These are phyloP conservation scores for Sclerotinia nivalis DNA, from an alignment of 2,329 filamentous ascomycete genomes.

Conservation along the genomic window DNA sequence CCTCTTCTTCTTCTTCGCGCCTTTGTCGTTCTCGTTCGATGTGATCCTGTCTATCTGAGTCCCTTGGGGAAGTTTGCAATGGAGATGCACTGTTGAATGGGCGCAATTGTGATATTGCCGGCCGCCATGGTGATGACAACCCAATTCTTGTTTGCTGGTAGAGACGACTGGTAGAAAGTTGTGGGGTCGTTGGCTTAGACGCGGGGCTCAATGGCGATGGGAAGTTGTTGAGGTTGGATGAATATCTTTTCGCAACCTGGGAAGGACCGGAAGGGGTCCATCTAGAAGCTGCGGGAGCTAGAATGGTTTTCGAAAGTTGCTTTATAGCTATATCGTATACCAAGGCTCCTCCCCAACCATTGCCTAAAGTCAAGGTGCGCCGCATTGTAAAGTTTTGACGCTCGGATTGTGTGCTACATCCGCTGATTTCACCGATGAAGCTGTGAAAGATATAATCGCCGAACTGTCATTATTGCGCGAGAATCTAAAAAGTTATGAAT, in stretches of 20 bases:
- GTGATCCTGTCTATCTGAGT: conserved; percentile 39
- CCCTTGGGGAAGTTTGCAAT: conserved; percentile 31
- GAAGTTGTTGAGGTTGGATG: conserved; percentile 28
- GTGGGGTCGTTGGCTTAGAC: conserved; percentile 25
- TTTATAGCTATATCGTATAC: conserved; percentile 34
- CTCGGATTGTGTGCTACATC: conserved; percentile 27
- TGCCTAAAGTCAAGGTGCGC: conserved; percentile 30
- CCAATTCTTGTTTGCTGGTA: conserved; percentile 26
- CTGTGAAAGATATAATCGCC: conserved; percentile 29
- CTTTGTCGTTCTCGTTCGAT: conserved; percentile 43
- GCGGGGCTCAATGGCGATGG: conserved; percentile 23
- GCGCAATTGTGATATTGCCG: conserved; percentile 38
- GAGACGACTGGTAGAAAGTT: conserved; percentile 26
- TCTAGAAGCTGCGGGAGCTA: conserved; percentile 26
- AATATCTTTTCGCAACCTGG: conserved; percentile 25
- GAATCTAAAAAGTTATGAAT: background rate
- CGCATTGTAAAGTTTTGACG: conserved; percentile 34
- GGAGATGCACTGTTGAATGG: conserved; percentile 36
- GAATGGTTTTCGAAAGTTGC: conserved; percentile 29
- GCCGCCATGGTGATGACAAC: conserved; percentile 36
- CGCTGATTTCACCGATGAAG: conserved; percentile 38
- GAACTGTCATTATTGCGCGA: conserved; percentile 36
- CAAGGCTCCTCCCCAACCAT: conserved; percentile 32
- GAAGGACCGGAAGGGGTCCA: conserved; percentile 15
- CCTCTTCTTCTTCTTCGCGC: conserved; percentile 47